A percentile compares a stretch with the other conserved stretches of the same genome.
Evolutionary conservation across 768 basidiomycete genomes (phyloP).

Genomic region (Kwoniella sp.): DNA sequence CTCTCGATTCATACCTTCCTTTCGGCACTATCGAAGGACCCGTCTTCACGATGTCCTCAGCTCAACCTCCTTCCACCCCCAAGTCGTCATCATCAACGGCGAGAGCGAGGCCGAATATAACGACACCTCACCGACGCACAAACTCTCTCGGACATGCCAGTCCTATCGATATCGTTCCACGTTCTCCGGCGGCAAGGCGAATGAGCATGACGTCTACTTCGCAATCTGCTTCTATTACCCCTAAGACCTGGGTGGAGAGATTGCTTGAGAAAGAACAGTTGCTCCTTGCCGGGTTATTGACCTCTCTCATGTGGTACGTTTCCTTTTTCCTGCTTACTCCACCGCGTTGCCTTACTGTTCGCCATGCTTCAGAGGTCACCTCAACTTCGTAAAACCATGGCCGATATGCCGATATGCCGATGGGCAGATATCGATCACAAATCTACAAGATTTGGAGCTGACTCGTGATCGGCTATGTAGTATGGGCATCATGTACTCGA

Average conservation of each 20-base stretch:
- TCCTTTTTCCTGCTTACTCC: not conserved
- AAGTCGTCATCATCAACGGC: not conserved
- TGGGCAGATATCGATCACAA: too few relatives aligned
- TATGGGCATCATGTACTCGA: conserved; percentile 34
- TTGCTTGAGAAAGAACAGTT: conserved; percentile 11
- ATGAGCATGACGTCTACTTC: conserved; percentile 41
- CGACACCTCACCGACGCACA: conserved; percentile 20
- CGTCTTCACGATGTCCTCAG: not conserved
- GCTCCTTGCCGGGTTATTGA: conserved; percentile 14
- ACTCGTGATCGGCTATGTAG: conserved; percentile 9
- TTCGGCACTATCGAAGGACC: not conserved
- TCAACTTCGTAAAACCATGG: not conserved
- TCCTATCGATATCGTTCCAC: conserved; percentile 37
- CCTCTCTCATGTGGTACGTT: conserved; percentile 19
- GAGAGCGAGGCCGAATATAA: conserved; percentile 1
- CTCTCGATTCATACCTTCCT: not conserved
- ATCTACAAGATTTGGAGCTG: not conserved
- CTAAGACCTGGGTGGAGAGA: conserved; percentile 6
- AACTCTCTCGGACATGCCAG: conserved; percentile 22
- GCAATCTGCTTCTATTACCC: conserved; percentile 20
- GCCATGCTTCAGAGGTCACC: too few relatives aligned
- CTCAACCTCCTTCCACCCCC: conserved; percentile 15
- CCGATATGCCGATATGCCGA: not conserved
- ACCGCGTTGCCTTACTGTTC: not conserved
- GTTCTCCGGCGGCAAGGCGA: conserved; percentile 31